Conservation (phyloP, 805 yeast species). For the Hanseniaspora guilliermondii region DNA sequence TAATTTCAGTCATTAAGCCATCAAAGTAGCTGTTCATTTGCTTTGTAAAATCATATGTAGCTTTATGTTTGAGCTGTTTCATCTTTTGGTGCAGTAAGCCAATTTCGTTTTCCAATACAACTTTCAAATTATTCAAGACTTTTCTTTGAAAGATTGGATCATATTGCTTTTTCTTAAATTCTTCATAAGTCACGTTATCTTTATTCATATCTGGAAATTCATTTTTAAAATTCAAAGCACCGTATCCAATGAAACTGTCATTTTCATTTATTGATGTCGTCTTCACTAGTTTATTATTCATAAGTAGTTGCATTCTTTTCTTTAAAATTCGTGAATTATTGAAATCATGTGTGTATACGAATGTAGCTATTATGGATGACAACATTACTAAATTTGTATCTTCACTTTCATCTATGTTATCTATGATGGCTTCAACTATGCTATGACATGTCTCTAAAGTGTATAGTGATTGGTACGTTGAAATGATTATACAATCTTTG, state of each 20-base stretch:
- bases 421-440: slow-evolving; percentile 17
- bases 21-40: neutral
- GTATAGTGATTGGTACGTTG: neutral
- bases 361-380: neutral
- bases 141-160: slow-evolving; percentile 22
- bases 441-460: neutral
- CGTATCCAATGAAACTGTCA: neutral
- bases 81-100: neutral
- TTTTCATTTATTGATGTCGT: slow-evolving; percentile 17
- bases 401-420: slow-evolving; percentile 20
- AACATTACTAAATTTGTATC: slow-evolving; percentile 12
- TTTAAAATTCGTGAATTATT: slow-evolving; percentile 20
- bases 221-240: slow-evolving; percentile 15
- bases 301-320: slow-evolving; percentile 30
- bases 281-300: slow-evolving; percentile 22
- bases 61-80: neutral
- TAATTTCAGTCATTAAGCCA: neutral
- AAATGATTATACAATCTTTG: neutral
- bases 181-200: slow-evolving; percentile 14
- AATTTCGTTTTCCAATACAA: neutral
- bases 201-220: slow-evolving; percentile 12
- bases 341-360: slow-evolving; percentile 4
- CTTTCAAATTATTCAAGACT: slow-evolving; percentile 15
- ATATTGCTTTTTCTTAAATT: slow-evolving; percentile 20
- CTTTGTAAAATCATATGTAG: neutral